phyloP scores from a whole-genome alignment of 2,329 filamentous ascomycete species.

The Zymoseptoria pseudotritici region DNA sequence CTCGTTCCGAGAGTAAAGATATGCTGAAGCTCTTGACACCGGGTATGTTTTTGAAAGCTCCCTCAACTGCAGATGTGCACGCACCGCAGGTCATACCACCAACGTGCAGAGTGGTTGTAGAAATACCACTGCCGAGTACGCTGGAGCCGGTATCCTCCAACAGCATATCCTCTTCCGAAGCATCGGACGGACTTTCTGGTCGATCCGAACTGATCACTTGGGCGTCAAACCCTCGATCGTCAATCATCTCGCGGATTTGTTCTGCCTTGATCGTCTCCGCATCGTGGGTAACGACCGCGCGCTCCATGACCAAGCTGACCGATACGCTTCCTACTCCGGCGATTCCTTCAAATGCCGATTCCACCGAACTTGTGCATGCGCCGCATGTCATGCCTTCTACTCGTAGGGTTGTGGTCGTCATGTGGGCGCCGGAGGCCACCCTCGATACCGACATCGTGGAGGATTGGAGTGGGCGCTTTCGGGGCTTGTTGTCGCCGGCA shows the following conservation, averaged over 20 bases:
- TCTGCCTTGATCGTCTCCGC: slow-evolving; percentile 66
- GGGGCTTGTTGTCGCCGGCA: neutral
- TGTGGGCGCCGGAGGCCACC: slow-evolving; percentile 32
- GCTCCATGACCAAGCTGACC: slow-evolving; percentile 90
- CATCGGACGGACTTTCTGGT: slow-evolving; percentile 21
- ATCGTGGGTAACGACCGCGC: slow-evolving; percentile 87
- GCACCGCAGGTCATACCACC: slow-evolving; percentile 85
- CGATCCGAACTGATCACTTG: slow-evolving; percentile 39
- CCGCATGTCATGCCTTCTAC: slow-evolving; percentile 85
- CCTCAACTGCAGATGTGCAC: slow-evolving; percentile 92
- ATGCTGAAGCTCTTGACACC: slow-evolving; percentile 84
- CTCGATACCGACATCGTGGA: slow-evolving; percentile 17
- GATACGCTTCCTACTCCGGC: slow-evolving; percentile 80
- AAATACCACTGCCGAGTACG: slow-evolving; percentile 54
- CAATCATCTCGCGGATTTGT: slow-evolving; percentile 73
- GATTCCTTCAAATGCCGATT: slow-evolving; percentile 76
- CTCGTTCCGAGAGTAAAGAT: slow-evolving; percentile 88
- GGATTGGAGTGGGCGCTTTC: neutral
- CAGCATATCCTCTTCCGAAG: slow-evolving; percentile 10
- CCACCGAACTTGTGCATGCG: slow-evolving; percentile 86
- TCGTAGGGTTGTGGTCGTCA: slow-evolving; percentile 87
- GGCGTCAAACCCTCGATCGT: slow-evolving; percentile 87
- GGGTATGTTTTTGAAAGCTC: slow-evolving; percentile 73
- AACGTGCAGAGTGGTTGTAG: slow-evolving; percentile 83
- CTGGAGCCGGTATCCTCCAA: slow-evolving; percentile 14